Conservation (phyloP, 2,329 filamentous ascomycete genomes). For the Trichoderma gracile region DNA sequence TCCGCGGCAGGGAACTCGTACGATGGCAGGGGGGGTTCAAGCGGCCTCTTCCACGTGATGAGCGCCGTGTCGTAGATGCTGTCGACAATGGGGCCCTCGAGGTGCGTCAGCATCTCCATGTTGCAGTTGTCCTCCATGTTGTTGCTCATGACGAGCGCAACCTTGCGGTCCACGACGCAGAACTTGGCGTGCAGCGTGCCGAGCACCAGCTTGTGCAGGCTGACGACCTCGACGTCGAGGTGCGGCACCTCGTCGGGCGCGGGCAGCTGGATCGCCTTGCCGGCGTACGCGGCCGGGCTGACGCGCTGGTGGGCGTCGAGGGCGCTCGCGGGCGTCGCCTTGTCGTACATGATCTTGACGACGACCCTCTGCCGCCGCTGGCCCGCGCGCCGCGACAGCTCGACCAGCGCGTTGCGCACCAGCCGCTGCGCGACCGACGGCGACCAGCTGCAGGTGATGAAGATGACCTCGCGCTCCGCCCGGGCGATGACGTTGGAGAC, state of each 20-base stretch:
- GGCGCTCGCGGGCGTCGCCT: constrained; percentile 64
- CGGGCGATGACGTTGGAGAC: constrained; percentile 74
- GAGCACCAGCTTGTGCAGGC: constrained; percentile 67
- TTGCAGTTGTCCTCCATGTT: constrained; percentile 81
- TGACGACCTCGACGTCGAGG: constrained; percentile 71
- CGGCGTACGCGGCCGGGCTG: constrained; percentile 57
- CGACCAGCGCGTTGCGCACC: constrained; percentile 66
- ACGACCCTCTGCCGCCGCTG: constrained; percentile 58
- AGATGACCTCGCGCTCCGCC: constrained; percentile 70
- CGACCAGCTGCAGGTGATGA: constrained; percentile 77
- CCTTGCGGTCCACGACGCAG: constrained; percentile 71
- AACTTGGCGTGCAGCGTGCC: constrained; percentile 80
- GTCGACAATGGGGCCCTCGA: constrained; percentile 76
- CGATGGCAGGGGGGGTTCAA: constrained; percentile 38
- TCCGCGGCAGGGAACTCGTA: constrained; percentile 2
- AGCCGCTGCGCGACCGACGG: constrained; percentile 66
- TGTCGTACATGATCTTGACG: constrained; percentile 75
- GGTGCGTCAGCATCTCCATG: constrained; percentile 75
- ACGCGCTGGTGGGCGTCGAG: constrained; percentile 66
- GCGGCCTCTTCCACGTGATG: constrained; percentile 67
- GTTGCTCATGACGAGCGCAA: constrained; percentile 74
- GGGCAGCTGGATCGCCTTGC: constrained; percentile 61
- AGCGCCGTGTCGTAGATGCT: constrained; percentile 73
- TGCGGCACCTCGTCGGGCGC: constrained; percentile 66
- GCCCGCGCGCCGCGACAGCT: constrained; percentile 67